phyloP scores from a whole-genome alignment of 306 rosid species.

The Rosa lucieae region DNA sequence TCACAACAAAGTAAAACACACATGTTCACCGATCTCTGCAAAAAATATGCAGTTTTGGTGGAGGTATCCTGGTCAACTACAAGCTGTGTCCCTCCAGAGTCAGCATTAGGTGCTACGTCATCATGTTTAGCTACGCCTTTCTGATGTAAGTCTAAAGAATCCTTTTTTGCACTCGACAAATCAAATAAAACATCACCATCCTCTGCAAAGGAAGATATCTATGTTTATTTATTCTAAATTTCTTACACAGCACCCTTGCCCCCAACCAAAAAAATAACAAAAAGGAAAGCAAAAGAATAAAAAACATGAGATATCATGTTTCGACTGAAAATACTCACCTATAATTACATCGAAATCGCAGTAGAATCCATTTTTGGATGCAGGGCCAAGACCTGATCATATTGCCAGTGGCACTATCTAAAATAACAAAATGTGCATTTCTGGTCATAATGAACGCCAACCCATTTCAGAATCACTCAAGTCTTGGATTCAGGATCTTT shows the following conservation, averaged over 20 bases:
- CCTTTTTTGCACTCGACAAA: constrained; percentile 40
- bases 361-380: constrained; percentile 42
- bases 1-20: constrained; percentile 68
- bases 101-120: constrained; percentile 30
- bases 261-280: background rate
- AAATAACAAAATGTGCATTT: constrained; percentile 49
- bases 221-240: background rate
- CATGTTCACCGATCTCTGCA: constrained; percentile 37
- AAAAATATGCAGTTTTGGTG: constrained; percentile 30
- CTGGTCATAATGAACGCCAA: constrained; percentile 50
- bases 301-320: constrained; percentile 22
- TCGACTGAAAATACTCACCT: constrained; percentile 48
- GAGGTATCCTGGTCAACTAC: constrained; percentile 41
- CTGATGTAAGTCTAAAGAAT: constrained; percentile 30
- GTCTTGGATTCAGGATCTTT: background rate
- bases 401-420: constrained; percentile 54
- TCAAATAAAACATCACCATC: constrained; percentile 38
- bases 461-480: constrained; percentile 40
- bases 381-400: constrained; percentile 47
- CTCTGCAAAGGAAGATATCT: constrained; percentile 45
- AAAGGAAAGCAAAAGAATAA: background rate
- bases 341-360: constrained; percentile 62
- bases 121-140: constrained; percentile 34
- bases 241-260: background rate
- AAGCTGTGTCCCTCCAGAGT: constrained; percentile 44